A percentile compares a stretch with the other conserved stretches of the same genome.
These are phyloP conservation scores for Xylariales sp. DNA, from an alignment of 2,329 filamentous ascomycete genomes.

Conservation along the genomic window DNA sequence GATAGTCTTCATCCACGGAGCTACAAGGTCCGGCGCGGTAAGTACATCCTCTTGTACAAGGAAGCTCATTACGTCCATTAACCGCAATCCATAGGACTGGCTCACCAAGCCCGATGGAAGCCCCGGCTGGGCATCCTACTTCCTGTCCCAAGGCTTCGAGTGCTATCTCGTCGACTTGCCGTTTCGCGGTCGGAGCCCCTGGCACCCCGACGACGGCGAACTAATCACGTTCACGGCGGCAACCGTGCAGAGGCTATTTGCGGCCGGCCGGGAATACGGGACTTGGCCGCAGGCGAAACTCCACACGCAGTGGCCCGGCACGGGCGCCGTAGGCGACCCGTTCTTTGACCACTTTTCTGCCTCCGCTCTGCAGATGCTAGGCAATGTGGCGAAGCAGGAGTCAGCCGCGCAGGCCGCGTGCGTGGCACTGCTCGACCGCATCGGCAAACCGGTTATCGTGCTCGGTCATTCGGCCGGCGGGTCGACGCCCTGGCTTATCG, in stretches of 20 bases:
- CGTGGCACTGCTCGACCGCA: conserved; percentile 56
- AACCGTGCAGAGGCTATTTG: conserved; percentile 54
- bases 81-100: conserved; percentile 53
- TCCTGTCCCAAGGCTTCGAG: conserved; percentile 59
- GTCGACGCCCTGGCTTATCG: conserved; percentile 55
- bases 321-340: conserved; percentile 53
- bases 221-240: conserved; percentile 50
- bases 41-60: conserved; percentile 34
- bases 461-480: conserved; percentile 61
- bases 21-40: conserved; percentile 56
- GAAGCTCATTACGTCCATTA: background rate
- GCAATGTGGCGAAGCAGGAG: conserved; percentile 52
- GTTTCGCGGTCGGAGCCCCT: conserved; percentile 57
- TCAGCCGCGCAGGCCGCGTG: conserved; percentile 54
- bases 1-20: conserved; percentile 58
- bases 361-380: conserved; percentile 54
- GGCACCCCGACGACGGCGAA: conserved; percentile 38
- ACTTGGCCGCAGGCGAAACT: conserved; percentile 55
- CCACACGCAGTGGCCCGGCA: conserved; percentile 59
- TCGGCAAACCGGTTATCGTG: conserved; percentile 55
- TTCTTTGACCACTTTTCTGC: conserved; percentile 57
- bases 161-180: conserved; percentile 61
- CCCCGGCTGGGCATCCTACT: conserved; percentile 61
- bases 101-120: conserved; percentile 60
- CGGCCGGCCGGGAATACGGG: conserved; percentile 44